Base-by-base conservation (phyloP, 805 yeast genomes). In the Lipomyces sp. region DNA sequence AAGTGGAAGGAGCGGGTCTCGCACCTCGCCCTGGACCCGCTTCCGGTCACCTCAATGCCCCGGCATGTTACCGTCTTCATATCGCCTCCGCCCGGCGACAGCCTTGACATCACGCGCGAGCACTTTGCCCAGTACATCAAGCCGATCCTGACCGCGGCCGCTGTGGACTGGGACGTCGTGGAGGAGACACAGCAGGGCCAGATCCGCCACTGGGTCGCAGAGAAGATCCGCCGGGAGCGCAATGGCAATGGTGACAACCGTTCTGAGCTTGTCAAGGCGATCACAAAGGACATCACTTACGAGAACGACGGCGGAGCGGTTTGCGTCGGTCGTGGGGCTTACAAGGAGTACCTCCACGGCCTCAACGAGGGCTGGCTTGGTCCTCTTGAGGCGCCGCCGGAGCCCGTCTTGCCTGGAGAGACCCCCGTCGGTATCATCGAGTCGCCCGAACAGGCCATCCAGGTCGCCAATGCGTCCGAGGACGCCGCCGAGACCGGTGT, bases 71-170 rank as follows among this genome's bases (percentile, higher is more conserved):
- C 86, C 1, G 81, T 93, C 1, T 90, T 83, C 65, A 77, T 90
- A 49, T 95, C 96, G 0, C 98, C 98, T n/a, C 97, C 98, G 7
- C 98, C 98, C 19, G 86, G 86, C 62, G 97, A 91, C 65, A 86
- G 80, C 60, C 69, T 91, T 43, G 93, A 83, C 37, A 83, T 81
- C 49, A 80, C 91, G 10, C 64, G 85, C 68, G 78, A 76, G 54
- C 77, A 86, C 47, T 87, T 90, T 74, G 78, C 87, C 58, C 79
- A 82, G 46, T 89, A 79, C 64, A 76, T 88, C 58, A 91, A 91
- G 69, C 98, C 98, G 0, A 75, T 90, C 2, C 70, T 91, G 59
- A 86, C 84, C 58, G 76, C 95, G 2, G 84, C 87, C 6, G 95
- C 95, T 3, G 70, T 90, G 22, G 97, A 91, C 68, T 89, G 77